Conservation (phyloP, 495 filamentous ascomycete species). For the Aspergillus mulundensis region DNA sequence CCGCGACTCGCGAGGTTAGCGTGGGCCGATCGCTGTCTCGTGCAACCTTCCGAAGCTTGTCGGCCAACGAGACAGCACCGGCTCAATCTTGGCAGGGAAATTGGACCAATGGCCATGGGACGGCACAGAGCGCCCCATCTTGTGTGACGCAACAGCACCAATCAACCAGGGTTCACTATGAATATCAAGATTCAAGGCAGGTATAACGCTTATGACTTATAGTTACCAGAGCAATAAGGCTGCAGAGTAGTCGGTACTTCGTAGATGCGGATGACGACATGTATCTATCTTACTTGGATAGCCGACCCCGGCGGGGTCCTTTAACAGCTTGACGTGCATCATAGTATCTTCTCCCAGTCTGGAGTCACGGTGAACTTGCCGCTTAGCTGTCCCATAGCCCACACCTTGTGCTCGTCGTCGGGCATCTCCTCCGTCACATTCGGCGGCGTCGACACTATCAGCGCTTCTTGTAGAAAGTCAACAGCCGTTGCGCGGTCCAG, state of each 20-base stretch:
- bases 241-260: neutral
- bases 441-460: slow-evolving; percentile 37
- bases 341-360: slow-evolving; percentile 47
- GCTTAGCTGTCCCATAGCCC: slow-evolving; percentile 49
- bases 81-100: neutral
- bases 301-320: neutral
- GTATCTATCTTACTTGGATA: neutral
- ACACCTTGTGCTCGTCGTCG: slow-evolving; percentile 34
- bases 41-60: slow-evolving; percentile 23
- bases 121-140: neutral
- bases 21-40: slow-evolving; percentile 22
- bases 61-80: neutral
- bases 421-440: slow-evolving; percentile 21
- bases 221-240: neutral
- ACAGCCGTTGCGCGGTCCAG: slow-evolving; percentile 40
- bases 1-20: slow-evolving; percentile 21
- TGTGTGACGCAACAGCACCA: slow-evolving; percentile 1
- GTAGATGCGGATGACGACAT: neutral
- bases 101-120: neutral
- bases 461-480: slow-evolving; percentile 44
- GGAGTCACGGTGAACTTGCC: slow-evolving; percentile 49
- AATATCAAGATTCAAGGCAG: neutral
- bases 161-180: neutral
- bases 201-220: slow-evolving; percentile 4
- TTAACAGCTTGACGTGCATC: slow-evolving; percentile 2